Evolutionary conservation across 2,329 filamentous ascomycete genomes (phyloP).

Genomic region (Talaromyces piceae): DNA sequence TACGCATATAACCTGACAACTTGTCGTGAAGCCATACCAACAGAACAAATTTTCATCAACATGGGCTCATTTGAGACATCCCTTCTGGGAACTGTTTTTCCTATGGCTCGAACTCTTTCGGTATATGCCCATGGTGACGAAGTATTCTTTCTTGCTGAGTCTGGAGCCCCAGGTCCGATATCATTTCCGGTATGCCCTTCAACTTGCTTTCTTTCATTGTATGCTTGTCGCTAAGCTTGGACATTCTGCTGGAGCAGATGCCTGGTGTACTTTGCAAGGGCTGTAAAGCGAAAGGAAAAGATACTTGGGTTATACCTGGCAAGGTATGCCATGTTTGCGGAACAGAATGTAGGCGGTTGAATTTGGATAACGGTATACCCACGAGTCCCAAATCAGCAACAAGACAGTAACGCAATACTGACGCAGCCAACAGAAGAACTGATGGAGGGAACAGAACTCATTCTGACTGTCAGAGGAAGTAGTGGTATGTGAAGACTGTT

Average conservation of each 20-base stretch:
- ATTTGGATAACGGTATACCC: background rate
- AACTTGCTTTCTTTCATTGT: background rate
- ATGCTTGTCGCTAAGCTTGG: background rate
- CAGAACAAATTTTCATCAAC: too few species aligned
- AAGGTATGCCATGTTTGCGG: conserved; percentile 11
- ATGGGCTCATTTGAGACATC: background rate
- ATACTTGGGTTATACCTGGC: conserved; percentile 12
- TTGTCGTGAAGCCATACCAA: too few species aligned
- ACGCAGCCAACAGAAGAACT: conserved; percentile 1
- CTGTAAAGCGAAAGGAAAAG: conserved; percentile 5
- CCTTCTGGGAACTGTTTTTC: background rate
- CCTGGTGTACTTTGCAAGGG: conserved; percentile 6
- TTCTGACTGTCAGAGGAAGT: too few species aligned
- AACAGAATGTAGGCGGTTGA: conserved; percentile 2
- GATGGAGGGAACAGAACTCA: too few species aligned
- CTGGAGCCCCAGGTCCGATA: background rate
- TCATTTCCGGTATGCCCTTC: background rate
- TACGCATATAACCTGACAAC: too few species aligned
- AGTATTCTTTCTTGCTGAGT: background rate
- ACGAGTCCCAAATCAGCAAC: background rate
- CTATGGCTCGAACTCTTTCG: background rate
- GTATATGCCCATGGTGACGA: background rate
- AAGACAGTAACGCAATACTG: background rate
- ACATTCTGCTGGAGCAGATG: conserved; percentile 3
- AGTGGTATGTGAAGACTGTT: too few species aligned